Evolutionary conservation across 495 filamentous ascomycete genomes (phyloP).

Genomic region (Podospora pseudoanserina): DNA sequence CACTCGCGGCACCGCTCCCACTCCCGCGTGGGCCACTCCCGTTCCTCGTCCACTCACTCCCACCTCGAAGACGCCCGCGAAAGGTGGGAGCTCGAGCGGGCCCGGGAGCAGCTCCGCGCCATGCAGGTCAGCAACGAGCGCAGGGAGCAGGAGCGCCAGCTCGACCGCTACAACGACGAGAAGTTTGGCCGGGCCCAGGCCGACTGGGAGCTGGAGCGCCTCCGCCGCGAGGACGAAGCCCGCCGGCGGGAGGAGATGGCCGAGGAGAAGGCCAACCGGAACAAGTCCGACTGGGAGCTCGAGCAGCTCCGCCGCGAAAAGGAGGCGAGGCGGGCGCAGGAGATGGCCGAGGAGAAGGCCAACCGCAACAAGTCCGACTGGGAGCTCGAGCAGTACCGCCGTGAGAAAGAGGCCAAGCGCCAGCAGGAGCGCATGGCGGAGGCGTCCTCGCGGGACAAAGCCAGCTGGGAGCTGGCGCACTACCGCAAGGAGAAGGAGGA

Average conservation of each 20-base stretch:
- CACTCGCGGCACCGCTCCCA: conserved; percentile 26
- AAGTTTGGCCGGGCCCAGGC: conserved; percentile 21
- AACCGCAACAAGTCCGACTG: neutral
- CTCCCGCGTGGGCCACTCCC: conserved; percentile 22
- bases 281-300: conserved; percentile 4
- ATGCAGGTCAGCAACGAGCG: conserved; percentile 20
- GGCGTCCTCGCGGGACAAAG: neutral
- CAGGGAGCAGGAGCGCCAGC: conserved; percentile 20
- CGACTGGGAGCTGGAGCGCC: conserved; percentile 8
- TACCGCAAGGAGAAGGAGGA: conserved; percentile 9
- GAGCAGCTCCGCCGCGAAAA: conserved; percentile 10
- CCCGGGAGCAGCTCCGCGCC: conserved; percentile 22
- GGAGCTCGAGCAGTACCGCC: conserved; percentile 8
- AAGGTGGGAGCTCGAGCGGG: conserved; percentile 23
- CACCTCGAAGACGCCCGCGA: conserved; percentile 27
- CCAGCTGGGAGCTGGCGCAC: conserved; percentile 6
- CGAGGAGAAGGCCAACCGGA: conserved; percentile 5
- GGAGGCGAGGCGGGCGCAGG: conserved; percentile 13
- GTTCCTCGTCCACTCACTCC: conserved; percentile 32
- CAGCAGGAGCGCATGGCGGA: conserved; percentile 29
- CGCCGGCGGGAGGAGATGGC: neutral
- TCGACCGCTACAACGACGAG: conserved; percentile 30
- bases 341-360: neutral
- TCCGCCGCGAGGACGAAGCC: conserved; percentile 4
- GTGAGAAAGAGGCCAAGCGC: conserved; percentile 15